Evolutionary conservation across 2,329 filamentous ascomycete species (phyloP), one percentile per base, ranked within the genome.

Genomic region (Fusarium pilosicola): DNA sequence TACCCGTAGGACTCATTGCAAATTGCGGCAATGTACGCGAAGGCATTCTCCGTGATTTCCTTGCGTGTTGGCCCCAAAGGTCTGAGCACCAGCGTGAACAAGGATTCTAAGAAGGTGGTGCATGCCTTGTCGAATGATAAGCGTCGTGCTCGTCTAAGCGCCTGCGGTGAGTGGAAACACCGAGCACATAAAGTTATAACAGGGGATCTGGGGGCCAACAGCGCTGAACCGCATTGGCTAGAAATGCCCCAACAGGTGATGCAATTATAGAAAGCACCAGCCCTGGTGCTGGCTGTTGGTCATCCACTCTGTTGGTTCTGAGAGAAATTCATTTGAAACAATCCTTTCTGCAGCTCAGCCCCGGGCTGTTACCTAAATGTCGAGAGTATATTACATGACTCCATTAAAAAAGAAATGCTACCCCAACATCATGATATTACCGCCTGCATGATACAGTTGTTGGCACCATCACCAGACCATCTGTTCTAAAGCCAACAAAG

Each of bases 1-100:
- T 32, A 13, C 1, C 14, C 3, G 22, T 7, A 8, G 22, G 6
- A 5, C 15, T 3, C 28, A 18, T 24, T 2, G 7, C 2, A 10
- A 51, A 51, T 12, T 32, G 30, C 28, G 7, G 4, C 1, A 49
- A 7, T n/a, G 22, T 18, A 20, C 30, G 15, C 15, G 0, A 51
- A 18, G 46, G 11, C 5, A 51, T n/a, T 4, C 30, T 49, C 15
- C 15, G 7, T 10, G 1, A 0, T 17, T 32, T 18, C 32, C 20
- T 32, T 17, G 3, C 22, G 22, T 51, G 46, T 51, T 51, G 22
- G 46, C 2, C 22, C 30, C 5, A 51, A 11, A 48, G 15, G 28
- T 32, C 46, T 34, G 46, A 51, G 15, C 14, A 51, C 46, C 22
- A 51, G 6, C 22, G 0, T 12, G 7, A 32, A 32, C 46, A 18